Evolutionary conservation across 495 filamentous ascomycete genomes (phyloP).

Genomic region (Hypoxylon lenormandii): DNA sequence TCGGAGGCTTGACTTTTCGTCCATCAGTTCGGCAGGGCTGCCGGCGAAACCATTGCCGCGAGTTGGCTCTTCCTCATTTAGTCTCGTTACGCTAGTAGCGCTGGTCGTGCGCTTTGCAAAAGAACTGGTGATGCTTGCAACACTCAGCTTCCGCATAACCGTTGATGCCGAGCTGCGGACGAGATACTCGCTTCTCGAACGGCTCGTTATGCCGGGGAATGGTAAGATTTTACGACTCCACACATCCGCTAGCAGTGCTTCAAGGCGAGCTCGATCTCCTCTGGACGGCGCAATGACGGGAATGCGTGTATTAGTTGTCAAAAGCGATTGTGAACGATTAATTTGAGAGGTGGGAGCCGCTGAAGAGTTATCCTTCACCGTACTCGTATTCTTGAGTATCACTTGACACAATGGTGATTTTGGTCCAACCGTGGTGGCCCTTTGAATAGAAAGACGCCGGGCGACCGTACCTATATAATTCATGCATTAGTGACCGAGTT

Average conservation of each 20-base stretch:
- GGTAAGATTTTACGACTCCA: conserved; percentile 88
- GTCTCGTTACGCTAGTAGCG: conserved; percentile 32
- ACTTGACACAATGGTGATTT: conserved; percentile 75
- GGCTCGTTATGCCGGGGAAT: conserved; percentile 82
- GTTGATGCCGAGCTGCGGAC: conserved; percentile 78
- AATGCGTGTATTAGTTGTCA: conserved; percentile 70
- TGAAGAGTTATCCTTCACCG: conserved; percentile 66
- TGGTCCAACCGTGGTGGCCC: conserved; percentile 74
- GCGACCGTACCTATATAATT: conserved; percentile 70
- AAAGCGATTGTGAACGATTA: conserved; percentile 76
- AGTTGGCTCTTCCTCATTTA: conserved; percentile 35
- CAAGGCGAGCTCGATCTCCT: conserved; percentile 80
- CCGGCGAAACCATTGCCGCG: conserved; percentile 42
- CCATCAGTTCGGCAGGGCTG: conserved; percentile 36
- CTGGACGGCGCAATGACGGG: conserved; percentile 75
- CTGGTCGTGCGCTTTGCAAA: conserved; percentile 70
- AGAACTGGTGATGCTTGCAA: conserved; percentile 73
- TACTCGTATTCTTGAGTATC: conserved; percentile 89
- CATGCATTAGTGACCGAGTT: conserved; percentile 18
- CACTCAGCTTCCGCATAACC: conserved; percentile 85
- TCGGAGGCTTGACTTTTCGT: conserved; percentile 27
- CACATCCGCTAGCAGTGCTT: conserved; percentile 77
- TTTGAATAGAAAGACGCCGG: conserved; percentile 82
- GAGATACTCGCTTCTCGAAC: conserved; percentile 71
- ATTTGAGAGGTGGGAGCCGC: conserved; percentile 61